Evolutionary conservation across 2,329 filamentous ascomycete species (phyloP).

Genomic region (Penicillium palitans): DNA sequence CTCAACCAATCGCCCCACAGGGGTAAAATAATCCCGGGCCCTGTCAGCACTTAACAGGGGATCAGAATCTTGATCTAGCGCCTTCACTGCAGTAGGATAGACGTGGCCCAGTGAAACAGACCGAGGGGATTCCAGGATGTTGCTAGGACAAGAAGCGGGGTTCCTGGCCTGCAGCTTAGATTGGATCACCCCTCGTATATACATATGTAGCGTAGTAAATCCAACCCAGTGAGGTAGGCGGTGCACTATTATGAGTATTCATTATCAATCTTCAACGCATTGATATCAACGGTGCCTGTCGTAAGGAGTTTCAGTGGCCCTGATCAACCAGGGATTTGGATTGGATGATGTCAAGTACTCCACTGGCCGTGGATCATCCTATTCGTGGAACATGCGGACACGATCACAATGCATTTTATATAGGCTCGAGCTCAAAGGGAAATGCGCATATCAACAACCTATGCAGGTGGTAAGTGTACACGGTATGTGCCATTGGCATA

Average conservation of each 20-base stretch:
- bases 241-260: conserved; percentile 6
- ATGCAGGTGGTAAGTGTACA: not conserved
- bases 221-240: not conserved
- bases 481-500: not conserved
- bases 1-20: conserved; percentile 1
- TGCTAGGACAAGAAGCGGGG: conserved; percentile 11
- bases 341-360: conserved; percentile 2
- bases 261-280: conserved; percentile 21
- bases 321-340: not conserved
- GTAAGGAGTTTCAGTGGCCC: not conserved
- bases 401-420: conserved; percentile 3
- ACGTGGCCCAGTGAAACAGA: conserved; percentile 10
- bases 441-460: not conserved
- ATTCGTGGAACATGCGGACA: conserved; percentile 2
- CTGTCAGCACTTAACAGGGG: conserved; percentile 20
- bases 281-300: conserved; percentile 3
- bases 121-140: not conserved
- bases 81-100: conserved; percentile 10
- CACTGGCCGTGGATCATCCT: not conserved
- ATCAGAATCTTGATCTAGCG: conserved; percentile 18
- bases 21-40: conserved; percentile 6
- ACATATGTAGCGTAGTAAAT: too few species aligned
- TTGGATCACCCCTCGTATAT: not conserved
- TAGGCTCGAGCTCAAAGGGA: conserved; percentile 1
- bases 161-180: not conserved